phyloP scores from a whole-genome alignment of 2,329 filamentous ascomycete genomes.

The Ascochyta clinopodiicola region DNA sequence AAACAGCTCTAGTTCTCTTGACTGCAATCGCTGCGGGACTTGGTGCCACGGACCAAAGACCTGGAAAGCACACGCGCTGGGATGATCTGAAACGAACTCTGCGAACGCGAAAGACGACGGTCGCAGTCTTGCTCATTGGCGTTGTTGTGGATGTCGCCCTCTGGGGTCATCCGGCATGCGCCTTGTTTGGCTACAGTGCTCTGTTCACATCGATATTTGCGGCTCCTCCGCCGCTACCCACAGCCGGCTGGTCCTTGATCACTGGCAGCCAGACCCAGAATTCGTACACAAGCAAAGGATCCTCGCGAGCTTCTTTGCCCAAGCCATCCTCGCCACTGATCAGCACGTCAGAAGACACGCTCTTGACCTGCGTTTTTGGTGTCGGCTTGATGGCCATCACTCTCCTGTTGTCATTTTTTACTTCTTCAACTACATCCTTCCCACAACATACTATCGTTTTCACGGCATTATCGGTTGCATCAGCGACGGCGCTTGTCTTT shows the following conservation, averaged over 20 bases:
- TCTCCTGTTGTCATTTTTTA: conserved; percentile 44
- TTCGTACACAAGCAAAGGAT: conserved; percentile 30
- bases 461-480: conserved; percentile 51
- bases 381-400: conserved; percentile 46
- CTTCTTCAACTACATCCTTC: conserved; percentile 42
- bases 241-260: conserved; percentile 40
- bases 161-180: conserved; percentile 25
- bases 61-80: conserved; percentile 41
- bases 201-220: conserved; percentile 55
- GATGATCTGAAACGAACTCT: conserved; percentile 44
- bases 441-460: conserved; percentile 46
- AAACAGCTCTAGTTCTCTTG: conserved; percentile 60
- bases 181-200: conserved; percentile 56
- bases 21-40: conserved; percentile 56
- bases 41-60: conserved; percentile 39
- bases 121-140: conserved; percentile 43
- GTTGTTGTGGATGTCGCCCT: conserved; percentile 44
- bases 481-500: conserved; percentile 52
- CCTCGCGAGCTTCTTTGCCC: conserved; percentile 36
- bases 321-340: conserved; percentile 46
- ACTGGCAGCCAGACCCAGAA: conserved; percentile 31
- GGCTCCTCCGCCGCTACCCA: conserved; percentile 58
- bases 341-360: conserved; percentile 48
- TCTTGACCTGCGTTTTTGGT: conserved; percentile 53
- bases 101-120: conserved; percentile 46